phyloP scores from a whole-genome alignment of 345 rosid genomes.

The Kernera saxatilis region DNA sequence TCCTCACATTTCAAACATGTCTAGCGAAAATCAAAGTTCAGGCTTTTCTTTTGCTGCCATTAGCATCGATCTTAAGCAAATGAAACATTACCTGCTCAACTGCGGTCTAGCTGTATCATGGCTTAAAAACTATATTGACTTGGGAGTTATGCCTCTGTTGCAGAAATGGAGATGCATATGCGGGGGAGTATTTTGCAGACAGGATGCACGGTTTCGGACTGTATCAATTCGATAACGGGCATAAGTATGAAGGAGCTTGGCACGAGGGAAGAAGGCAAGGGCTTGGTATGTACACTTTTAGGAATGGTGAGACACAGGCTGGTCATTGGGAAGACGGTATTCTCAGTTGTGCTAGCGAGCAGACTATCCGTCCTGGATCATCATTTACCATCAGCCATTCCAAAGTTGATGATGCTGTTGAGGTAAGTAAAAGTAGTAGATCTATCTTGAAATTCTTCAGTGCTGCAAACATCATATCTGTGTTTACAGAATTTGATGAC shows the following conservation, averaged over 20 bases:
- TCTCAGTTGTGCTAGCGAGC: conserved; percentile 7
- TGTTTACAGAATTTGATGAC: neutral
- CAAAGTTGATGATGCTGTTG: conserved; percentile 70
- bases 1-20: neutral
- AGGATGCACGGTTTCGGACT: conserved; percentile 76
- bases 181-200: conserved; percentile 75
- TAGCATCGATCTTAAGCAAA: neutral
- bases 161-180: conserved; percentile 60
- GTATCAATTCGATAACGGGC: conserved; percentile 60
- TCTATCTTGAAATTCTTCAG: neutral
- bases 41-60: neutral
- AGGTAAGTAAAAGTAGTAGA: conserved; percentile 40
- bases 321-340: conserved; percentile 62
- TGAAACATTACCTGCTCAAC: neutral
- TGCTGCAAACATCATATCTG: neutral
- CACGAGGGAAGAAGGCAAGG: conserved; percentile 81
- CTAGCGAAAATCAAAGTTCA: neutral
- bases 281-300: conserved; percentile 59
- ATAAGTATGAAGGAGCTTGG: conserved; percentile 74
- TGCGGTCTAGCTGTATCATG: neutral
- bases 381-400: conserved; percentile 68
- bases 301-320: conserved; percentile 57
- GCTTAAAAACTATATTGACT: neutral
- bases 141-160: neutral
- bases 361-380: conserved; percentile 43